Evolutionary conservation across 176 grass and related monocot genomes (phyloP), one percentile per base, ranked within the genome.

Genomic region (Hyparrhenia diplandra): DNA sequence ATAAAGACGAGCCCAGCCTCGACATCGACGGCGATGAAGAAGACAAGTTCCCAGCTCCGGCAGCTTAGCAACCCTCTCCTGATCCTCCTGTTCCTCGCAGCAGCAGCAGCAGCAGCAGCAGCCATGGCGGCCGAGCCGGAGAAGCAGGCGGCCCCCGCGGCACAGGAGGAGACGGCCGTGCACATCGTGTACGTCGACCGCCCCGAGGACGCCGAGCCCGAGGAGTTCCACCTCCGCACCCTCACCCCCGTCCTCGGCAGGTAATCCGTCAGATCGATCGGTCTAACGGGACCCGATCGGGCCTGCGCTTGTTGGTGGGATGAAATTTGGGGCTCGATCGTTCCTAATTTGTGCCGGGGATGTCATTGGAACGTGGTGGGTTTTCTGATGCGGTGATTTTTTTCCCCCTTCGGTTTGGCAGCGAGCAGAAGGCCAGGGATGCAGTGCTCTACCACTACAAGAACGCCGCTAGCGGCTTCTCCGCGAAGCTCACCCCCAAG

Each of bases 181-280:
- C 85, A 97, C 67, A 97, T 97, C 82, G 85, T 97, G 61, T 97
- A 92, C 82, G 76, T 97, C 5, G 85, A 86, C 81, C 87, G 89
- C 67, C 94, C 94, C 18, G 91, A 83, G 67, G 87, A 21, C 75
- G 82, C 51, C 58, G 94, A 97, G 32, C 62, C 94, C 5, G 91
- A 97, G 91, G 94, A 89, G 49, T 97, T 94, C 84, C 94, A 97
- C 89, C 75, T 97, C 87, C 79, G 87, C 71, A 94, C 91, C 60
- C 89, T 97, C 20, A 58, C 75, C 77, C 75, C 84, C 75, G 83
- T 97, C 64, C 39, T 94, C 82, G 94, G 94, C 77, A 94, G 89
- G 94, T 97, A 74, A 10, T 27, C 47, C 28, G 1, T 9, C 28
- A 7, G n/a, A 28, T 66, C 42, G 27, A 18, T 10, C 8, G 25